Percentiles rank a stretch among this genome's conserved stretches.
These are phyloP conservation scores for Pichia deserticola DNA, from an alignment of 805 yeast genomes.

Conservation along the genomic window DNA sequence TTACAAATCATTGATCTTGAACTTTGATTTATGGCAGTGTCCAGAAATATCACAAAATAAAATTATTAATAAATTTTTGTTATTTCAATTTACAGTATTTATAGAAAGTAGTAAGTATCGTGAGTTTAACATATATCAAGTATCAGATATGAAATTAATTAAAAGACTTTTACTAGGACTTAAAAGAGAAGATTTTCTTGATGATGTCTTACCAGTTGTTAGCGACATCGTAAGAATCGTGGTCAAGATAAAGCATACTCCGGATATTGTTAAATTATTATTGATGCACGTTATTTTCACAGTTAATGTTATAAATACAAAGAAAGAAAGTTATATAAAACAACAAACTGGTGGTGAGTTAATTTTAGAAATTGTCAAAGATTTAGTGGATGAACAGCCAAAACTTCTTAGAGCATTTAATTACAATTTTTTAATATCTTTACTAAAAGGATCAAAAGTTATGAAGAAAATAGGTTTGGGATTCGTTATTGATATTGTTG, in stretches of 20 bases:
- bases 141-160: constrained; percentile 42
- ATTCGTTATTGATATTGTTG: constrained; percentile 40
- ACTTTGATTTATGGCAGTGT: constrained; percentile 53
- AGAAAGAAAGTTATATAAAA: constrained; percentile 10
- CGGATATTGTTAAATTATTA: constrained; percentile 47
- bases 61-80: constrained; percentile 43
- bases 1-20: constrained; percentile 52
- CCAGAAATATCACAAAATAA: constrained; percentile 15
- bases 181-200: constrained; percentile 34
- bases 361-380: constrained; percentile 31
- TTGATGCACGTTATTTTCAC: constrained; percentile 46
- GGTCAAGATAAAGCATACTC: constrained; percentile 41
- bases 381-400: constrained; percentile 33
- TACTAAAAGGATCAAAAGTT: constrained; percentile 35
- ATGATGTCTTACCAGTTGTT: constrained; percentile 31
- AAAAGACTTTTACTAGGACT: constrained; percentile 43
- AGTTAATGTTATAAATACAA: constrained; percentile 24
- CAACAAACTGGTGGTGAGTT: constrained; percentile 28
- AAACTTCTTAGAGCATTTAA: constrained; percentile 48
- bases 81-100: constrained; percentile 53
- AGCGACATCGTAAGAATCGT: constrained; percentile 34
- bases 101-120: constrained; percentile 45
- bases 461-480: constrained; percentile 33
- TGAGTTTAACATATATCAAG: constrained; percentile 42
- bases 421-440: constrained; percentile 55